Evolutionary conservation across 805 yeast species (phyloP).

Genomic region (Wickerhamiella sorbophila): DNA sequence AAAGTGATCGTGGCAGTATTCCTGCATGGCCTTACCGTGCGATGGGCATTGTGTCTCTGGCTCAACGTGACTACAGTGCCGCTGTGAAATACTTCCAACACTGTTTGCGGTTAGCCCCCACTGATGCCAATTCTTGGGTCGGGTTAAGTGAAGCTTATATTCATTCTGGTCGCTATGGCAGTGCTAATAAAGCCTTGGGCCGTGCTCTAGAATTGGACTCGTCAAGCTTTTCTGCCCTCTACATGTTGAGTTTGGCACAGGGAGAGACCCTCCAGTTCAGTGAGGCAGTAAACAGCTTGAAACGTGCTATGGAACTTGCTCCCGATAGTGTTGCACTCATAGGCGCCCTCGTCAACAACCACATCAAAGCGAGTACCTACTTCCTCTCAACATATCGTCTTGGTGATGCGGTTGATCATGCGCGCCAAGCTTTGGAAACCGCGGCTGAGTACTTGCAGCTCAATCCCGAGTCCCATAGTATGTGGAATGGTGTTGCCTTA

Average conservation of each 20-base stretch:
- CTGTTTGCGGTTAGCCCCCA: conserved; percentile 53
- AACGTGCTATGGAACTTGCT: conserved; percentile 7
- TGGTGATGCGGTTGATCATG: conserved; percentile 45
- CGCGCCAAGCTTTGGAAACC: conserved; percentile 33
- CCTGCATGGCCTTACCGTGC: conserved; percentile 75
- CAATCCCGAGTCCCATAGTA: conserved; percentile 28
- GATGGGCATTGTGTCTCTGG: conserved; percentile 64
- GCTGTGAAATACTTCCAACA: conserved; percentile 85
- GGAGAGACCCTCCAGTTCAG: conserved; percentile 53
- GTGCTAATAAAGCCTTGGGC: conserved; percentile 69
- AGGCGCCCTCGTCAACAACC: conserved; percentile 32
- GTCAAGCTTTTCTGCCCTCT: conserved; percentile 45
- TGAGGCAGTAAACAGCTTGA: conserved; percentile 38
- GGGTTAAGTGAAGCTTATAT: conserved; percentile 95
- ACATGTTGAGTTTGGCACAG: conserved; percentile 52
- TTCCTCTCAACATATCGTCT: conserved; percentile 47
- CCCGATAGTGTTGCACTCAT: conserved; percentile 33
- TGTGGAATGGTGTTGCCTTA: conserved; percentile 58
- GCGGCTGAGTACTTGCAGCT: conserved; percentile 28
- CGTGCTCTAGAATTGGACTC: conserved; percentile 45
- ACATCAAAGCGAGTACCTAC: conserved; percentile 32
- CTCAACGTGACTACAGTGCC: conserved; percentile 52
- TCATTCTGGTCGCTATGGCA: conserved; percentile 72
- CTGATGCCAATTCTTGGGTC: conserved; percentile 73
- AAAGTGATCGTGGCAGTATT: conserved; percentile 34